Evolutionary conservation across 257 asterid species (phyloP).

Genomic region (Prunella vulgaris): DNA sequence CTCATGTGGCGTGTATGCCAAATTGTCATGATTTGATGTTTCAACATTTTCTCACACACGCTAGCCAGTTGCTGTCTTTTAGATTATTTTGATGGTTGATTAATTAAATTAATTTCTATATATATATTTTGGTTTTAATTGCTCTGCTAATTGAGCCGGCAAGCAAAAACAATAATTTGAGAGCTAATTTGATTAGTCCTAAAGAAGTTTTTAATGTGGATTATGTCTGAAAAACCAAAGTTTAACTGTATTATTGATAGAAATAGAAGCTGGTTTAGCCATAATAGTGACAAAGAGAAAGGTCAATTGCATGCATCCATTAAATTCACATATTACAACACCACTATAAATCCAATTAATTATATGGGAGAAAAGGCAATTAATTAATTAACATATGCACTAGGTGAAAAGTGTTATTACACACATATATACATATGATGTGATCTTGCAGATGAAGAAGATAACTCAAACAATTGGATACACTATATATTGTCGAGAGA

Average conservation of each 20-base stretch:
- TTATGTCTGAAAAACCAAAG: background rate
- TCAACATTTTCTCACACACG: background rate
- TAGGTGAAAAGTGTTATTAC: too few relatives aligned
- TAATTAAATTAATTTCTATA: too few relatives aligned
- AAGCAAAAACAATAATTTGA: too few relatives aligned
- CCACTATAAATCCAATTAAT: too few relatives aligned
- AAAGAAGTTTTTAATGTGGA: background rate
- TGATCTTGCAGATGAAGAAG: too few relatives aligned
- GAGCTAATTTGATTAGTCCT: background rate
- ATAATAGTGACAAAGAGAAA: background rate
- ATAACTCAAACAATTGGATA: too few relatives aligned
- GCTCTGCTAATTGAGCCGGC: background rate
- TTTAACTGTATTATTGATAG: background rate
- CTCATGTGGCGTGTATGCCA: background rate
- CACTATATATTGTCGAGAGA: too few relatives aligned
- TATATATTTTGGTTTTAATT: background rate
- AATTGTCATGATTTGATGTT: conserved; percentile 3
- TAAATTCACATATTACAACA: too few relatives aligned
- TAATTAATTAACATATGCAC: too few relatives aligned
- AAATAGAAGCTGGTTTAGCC: background rate
- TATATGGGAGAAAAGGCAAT: too few relatives aligned
- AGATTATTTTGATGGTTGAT: too few relatives aligned
- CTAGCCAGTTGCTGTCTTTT: background rate
- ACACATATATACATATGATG: too few relatives aligned
- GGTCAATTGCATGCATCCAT: background rate